Conservation (phyloP, 805 yeast genomes). For the Yamadazyma sp. region DNA sequence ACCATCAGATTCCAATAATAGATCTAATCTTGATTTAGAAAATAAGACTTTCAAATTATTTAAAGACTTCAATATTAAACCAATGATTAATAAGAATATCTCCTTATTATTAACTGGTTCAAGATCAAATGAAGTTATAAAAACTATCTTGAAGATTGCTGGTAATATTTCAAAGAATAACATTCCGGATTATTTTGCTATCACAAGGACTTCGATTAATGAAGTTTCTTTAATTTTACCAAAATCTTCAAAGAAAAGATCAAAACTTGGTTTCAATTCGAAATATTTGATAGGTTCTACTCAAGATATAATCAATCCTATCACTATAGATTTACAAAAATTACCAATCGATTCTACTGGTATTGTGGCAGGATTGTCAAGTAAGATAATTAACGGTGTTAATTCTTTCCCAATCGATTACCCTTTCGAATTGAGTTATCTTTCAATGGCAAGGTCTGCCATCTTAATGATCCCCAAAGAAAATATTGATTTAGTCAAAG, state of each 20-base stretch:
- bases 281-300: slow-evolving; percentile 51
- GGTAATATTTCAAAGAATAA: slow-evolving; percentile 29
- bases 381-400: slow-evolving; percentile 38
- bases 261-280: slow-evolving; percentile 37
- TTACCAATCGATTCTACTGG: slow-evolving; percentile 63
- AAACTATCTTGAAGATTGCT: slow-evolving; percentile 42
- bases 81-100: slow-evolving; percentile 37
- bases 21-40: slow-evolving; percentile 17
- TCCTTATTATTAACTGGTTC: slow-evolving; percentile 58
- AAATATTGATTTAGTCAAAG: slow-evolving; percentile 31
- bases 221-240: slow-evolving; percentile 51
- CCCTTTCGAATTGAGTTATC: slow-evolving; percentile 51
- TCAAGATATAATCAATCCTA: slow-evolving; percentile 55
- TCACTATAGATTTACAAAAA: slow-evolving; percentile 49
- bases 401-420: slow-evolving; percentile 14
- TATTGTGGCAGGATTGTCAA: slow-evolving; percentile 63
- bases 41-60: slow-evolving; percentile 34
- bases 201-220: slow-evolving; percentile 48
- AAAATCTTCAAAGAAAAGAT: slow-evolving; percentile 32
- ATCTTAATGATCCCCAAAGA: slow-evolving; percentile 58
- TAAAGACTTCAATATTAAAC: slow-evolving; percentile 36
- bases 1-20: too few species aligned
- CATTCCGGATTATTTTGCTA: slow-evolving; percentile 46
- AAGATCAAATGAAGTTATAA: slow-evolving; percentile 44
- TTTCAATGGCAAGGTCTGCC: slow-evolving; percentile 60